Percentiles rank a stretch among this genome's conserved stretches.
Conservation (phyloP, 257 asterid species). For the Leptodermis oblonga region DNA sequence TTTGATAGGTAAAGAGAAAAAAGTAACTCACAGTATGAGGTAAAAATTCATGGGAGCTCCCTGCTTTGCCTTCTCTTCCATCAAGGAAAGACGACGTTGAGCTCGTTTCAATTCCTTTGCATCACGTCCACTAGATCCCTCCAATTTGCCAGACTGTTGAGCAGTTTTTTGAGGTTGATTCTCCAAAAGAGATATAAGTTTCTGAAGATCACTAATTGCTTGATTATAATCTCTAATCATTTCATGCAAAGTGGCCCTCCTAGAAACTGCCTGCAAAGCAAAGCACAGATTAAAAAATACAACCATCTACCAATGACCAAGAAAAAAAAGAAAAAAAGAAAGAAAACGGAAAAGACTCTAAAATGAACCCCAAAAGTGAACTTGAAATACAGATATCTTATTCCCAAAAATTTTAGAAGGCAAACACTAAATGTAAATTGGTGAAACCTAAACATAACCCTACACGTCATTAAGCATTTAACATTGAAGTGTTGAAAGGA, state of each 20-base stretch:
- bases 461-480: not conserved
- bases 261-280: slow-evolving; percentile 66
- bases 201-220: slow-evolving; percentile 66
- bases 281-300: slow-evolving; percentile 2
- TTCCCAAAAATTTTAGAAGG: not conserved
- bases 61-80: slow-evolving; percentile 65
- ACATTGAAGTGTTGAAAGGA: not conserved
- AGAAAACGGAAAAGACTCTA: not conserved
- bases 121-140: slow-evolving; percentile 49
- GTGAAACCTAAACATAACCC: not conserved
- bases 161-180: slow-evolving; percentile 42
- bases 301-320: not conserved
- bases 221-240: slow-evolving; percentile 84
- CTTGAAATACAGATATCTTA: not conserved
- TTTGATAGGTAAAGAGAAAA: not conserved
- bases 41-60: slow-evolving; percentile 66
- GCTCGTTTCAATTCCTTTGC: slow-evolving; percentile 61
- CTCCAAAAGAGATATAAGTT: slow-evolving; percentile 60
- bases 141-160: slow-evolving; percentile 29
- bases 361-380: not conserved
- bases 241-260: slow-evolving; percentile 91
- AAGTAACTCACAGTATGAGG: slow-evolving; percentile 68
- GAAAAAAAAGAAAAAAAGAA: not conserved
- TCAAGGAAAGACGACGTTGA: slow-evolving; percentile 49
- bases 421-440: not conserved